Evolutionary conservation across 441 rosid genomes (phyloP).

Genomic region (Arabidopsis lyrata): DNA sequence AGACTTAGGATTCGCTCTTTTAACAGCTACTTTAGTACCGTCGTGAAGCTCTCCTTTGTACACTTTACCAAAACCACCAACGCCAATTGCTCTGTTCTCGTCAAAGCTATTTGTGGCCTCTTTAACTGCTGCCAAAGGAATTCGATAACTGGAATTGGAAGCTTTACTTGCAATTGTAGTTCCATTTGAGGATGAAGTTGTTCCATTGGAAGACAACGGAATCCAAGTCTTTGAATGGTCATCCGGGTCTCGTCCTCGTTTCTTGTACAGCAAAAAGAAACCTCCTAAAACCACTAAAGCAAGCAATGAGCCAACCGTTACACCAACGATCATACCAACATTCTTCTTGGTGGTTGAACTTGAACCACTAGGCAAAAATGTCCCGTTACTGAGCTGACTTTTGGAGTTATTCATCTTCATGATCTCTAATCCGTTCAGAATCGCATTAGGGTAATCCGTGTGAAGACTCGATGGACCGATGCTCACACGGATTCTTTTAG

Average conservation of each 20-base stretch:
- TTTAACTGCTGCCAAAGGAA: slow-evolving; percentile 73
- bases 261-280: slow-evolving; percentile 56
- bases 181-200: slow-evolving; percentile 56
- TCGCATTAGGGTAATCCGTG: slow-evolving; percentile 57
- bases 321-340: slow-evolving; percentile 59
- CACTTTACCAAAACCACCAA: slow-evolving; percentile 97
- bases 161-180: slow-evolving; percentile 56
- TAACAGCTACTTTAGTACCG: slow-evolving; percentile 83
- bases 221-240: slow-evolving; percentile 83
- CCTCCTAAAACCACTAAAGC: slow-evolving; percentile 53
- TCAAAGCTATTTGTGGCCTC: slow-evolving; percentile 89
- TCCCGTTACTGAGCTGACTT: slow-evolving; percentile 56
- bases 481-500: slow-evolving; percentile 62
- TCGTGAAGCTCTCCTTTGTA: slow-evolving; percentile 78
- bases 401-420: slow-evolving; percentile 85
- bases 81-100: slow-evolving; percentile 80
- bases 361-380: slow-evolving; percentile 25
- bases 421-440: slow-evolving; percentile 88
- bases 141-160: slow-evolving; percentile 66
- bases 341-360: slow-evolving; percentile 57
- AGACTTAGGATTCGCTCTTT: slow-evolving; percentile 87
- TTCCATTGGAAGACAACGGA: slow-evolving; percentile 61
- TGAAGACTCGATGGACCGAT: slow-evolving; percentile 61
- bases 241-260: slow-evolving; percentile 49
- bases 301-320: slow-evolving; percentile 32